Evolutionary conservation across 352 stramenopile genomes (phyloP), one percentile per base, ranked within the genome.

Genomic region (Phytophthora citrophthora): DNA sequence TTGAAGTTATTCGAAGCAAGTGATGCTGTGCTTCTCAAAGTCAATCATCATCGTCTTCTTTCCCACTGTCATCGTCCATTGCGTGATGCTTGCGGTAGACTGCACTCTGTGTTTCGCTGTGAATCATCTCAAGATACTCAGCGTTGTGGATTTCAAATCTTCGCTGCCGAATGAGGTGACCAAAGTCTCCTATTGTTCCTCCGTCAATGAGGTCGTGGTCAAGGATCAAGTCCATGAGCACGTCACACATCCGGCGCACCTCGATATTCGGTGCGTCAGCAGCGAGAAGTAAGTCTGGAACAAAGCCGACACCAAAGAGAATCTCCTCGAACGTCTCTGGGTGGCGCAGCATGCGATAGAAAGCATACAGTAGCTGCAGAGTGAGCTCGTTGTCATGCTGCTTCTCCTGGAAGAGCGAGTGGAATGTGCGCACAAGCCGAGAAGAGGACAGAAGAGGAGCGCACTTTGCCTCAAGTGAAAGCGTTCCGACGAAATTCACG

Each of bases 61-160:
- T 65, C 50, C 74, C 62, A n/a, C 81, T 64, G 24, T 72, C 54
- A 13, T 68, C 63, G 20, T 78, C 56, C 20, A 69, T 72, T 18
- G 57, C 57, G 36, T 59, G 52, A 41, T 74, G 49, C 4, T 62
- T 61, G 10, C 48, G 46, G 18, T 53, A 72, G 18, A 50, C 38
- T 40, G 61, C 54, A 29, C 49, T 83, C 39, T 81, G 76, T 3
- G 60, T 61, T 62, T 88, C 82, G 13, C 81, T 77, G 40, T 94
- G 82, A 32, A 96, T 77, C 81, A 93, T 90, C 50, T 93, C 86
- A 20, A 93, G 69, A 63, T 96, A 96, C 61, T 96, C 88, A 7
- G 78, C 81, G 51, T 96, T 95, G 64, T 96, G 86, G 54, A 94
- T 93, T 53, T 94, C 85, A 65, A 94, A 95, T 32, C 86, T 78